phyloP scores from a whole-genome alignment of 768 basidiomycete genomes.

The Mycena capillaripes region DNA sequence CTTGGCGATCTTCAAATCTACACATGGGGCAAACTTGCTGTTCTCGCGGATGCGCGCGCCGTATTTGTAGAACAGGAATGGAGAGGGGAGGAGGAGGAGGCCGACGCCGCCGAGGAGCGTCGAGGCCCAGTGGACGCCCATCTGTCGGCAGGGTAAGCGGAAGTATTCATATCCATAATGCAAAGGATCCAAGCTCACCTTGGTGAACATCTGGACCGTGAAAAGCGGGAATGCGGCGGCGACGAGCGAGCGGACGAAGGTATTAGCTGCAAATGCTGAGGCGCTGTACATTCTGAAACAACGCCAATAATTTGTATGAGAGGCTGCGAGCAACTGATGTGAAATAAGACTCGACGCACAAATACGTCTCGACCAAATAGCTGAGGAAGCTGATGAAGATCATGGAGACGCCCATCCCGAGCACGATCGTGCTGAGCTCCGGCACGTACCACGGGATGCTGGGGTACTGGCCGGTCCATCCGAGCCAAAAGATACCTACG shows the following conservation, averaged over 20 bases:
- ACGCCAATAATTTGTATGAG: no score
- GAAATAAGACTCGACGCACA: conserved; percentile 46
- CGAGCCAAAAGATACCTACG: conserved; percentile 78
- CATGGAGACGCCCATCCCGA: conserved; percentile 63
- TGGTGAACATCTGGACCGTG: conserved; percentile 73
- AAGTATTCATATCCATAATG: no score
- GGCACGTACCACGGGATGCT: conserved; percentile 73
- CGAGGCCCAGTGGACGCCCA: conserved; percentile 65
- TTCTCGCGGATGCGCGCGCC: conserved; percentile 68
- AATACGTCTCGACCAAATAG: conserved; percentile 72
- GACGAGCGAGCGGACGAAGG: conserved; percentile 67
- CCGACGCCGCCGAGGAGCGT: conserved; percentile 72
- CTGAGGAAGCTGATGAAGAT: conserved; percentile 74
- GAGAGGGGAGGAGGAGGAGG: conserved; percentile 71
- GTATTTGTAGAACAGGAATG: conserved; percentile 80
- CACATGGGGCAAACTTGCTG: conserved; percentile 72
- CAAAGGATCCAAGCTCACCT: conserved; percentile 47
- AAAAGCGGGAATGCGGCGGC: conserved; percentile 78
- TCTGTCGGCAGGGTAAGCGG: no score
- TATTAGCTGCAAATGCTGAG: conserved; percentile 75
- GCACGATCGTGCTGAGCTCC: conserved; percentile 61
- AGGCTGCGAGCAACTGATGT: background rate
- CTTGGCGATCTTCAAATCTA: conserved; percentile 31
- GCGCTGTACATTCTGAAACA: conserved; percentile 63
- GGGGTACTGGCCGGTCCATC: conserved; percentile 69